Evolutionary conservation across 306 rosid species (phyloP), one percentile per base, ranked within the genome.

Genomic region (Parietaria judaica): DNA sequence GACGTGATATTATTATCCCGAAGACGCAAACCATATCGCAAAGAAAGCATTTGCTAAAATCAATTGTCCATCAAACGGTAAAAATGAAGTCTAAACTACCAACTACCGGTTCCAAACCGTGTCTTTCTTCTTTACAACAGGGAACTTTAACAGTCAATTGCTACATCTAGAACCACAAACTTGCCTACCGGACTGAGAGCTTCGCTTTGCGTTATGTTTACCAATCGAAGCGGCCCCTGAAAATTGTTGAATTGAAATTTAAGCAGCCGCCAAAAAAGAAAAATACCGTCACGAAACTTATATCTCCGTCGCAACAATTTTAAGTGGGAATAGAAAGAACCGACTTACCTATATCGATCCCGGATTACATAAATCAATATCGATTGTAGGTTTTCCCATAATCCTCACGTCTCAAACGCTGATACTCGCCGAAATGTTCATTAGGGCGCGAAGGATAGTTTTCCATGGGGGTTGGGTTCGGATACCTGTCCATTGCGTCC

Each of bases 401-500:
- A 69, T 79, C 90, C 16, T 86, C 94, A 13, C 72, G 94, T 76
- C 99, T 84, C 76, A 72, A 88, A 71, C 60, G 79, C 70, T 79
- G 81, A 66, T 84, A 82, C 64, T 88, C 97, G 36, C 95, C 79
- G 57, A 82, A 88, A 79, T 76, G 86, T 59, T 81, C 94, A 56
- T 63, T 87, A 63, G 95, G 80, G 74, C 97, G 78, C 36, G 84
- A 63, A 70, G 95, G 70, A 67, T 86, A 92, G 66, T 76, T 71
- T 65, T 84, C 95, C 74, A 75, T 60, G 31, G 59, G 11, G 3
- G 3, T 46, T 7, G 50, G 69, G 71, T 82, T 79, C 51, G 88
- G 74, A 76, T 82, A 88, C 74, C 89, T 83, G 85, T 75, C 84
- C 79, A 89, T 79, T 11, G 94, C 79, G 64, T 88, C 97, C 65